A percentile compares a stretch with the other conserved stretches of the same genome.
These are phyloP conservation scores for Debaryomyces coudertii DNA, from an alignment of 1,139 yeast species.

Conservation along the genomic window DNA sequence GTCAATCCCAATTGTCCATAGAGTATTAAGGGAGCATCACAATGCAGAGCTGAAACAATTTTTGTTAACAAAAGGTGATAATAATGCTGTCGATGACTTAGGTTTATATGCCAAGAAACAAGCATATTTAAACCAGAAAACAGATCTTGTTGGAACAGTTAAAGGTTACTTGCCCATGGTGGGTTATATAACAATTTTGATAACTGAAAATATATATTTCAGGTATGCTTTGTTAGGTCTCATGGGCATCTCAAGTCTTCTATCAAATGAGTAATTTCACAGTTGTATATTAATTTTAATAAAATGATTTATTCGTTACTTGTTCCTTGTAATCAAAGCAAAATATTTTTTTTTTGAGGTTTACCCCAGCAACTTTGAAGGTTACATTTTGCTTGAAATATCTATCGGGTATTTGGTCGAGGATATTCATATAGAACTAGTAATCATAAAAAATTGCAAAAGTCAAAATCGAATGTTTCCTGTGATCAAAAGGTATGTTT, in stretches of 20 bases:
- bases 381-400: background rate
- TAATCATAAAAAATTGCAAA: no score
- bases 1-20: constrained; percentile 91
- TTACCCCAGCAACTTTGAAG: no score
- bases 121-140: constrained; percentile 70
- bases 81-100: constrained; percentile 89
- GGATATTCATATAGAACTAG: no score
- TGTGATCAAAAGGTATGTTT: no score
- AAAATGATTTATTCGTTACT: background rate
- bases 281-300: constrained; percentile 4
- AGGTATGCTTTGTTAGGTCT: constrained; percentile 71
- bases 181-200: constrained; percentile 88
- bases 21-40: constrained; percentile 85
- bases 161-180: constrained; percentile 88
- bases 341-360: no score
- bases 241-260: constrained; percentile 60
- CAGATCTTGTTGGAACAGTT: constrained; percentile 87
- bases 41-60: constrained; percentile 58
- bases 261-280: constrained; percentile 44
- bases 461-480: no score
- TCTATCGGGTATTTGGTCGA: background rate
- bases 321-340: background rate
- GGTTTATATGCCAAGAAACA: constrained; percentile 80
- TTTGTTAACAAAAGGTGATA: constrained; percentile 93
- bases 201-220: constrained; percentile 85